Percentiles rank a stretch among this genome's conserved stretches.
phyloP scores from a whole-genome alignment of 352 stramenopile species.

The Globisporangium canariense region DNA sequence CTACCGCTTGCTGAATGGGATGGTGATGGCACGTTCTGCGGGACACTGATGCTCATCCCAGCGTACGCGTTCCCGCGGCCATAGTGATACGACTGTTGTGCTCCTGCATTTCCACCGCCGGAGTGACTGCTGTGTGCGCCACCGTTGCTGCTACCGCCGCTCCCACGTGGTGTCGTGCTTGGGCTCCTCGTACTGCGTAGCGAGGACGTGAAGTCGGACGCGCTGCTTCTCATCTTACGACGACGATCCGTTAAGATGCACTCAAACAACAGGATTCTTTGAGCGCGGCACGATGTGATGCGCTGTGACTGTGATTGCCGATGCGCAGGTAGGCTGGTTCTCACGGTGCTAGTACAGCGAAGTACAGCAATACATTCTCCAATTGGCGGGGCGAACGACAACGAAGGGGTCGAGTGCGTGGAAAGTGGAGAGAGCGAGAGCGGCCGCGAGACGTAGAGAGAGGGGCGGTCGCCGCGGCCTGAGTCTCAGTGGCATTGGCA shows the following conservation, averaged over 20 bases:
- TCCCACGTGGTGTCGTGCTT: slow-evolving; percentile 18
- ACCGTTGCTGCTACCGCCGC: slow-evolving; percentile 1
- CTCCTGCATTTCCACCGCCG: not conserved
- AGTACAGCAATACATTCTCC: too few species aligned
- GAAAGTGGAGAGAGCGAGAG: too few species aligned
- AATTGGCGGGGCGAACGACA: too few species aligned
- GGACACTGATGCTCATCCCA: slow-evolving; percentile 53
- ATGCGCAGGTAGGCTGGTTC: too few species aligned
- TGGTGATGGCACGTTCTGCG: slow-evolving; percentile 26
- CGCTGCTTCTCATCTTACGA: slow-evolving; percentile 10
- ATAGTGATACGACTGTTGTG: slow-evolving; percentile 1
- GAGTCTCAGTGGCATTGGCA: not conserved
- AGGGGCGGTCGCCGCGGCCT: too few species aligned
- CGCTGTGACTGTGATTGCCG: too few species aligned
- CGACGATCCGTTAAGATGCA: too few species aligned
- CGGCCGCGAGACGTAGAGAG: too few species aligned
- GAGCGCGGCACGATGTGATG: too few species aligned
- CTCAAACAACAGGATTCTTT: too few species aligned
- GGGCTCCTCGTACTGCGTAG: slow-evolving; percentile 27
- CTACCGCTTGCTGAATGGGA: slow-evolving; percentile 27
- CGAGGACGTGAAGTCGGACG: slow-evolving; percentile 32
- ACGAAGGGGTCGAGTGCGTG: too few species aligned
- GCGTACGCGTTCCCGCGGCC: slow-evolving; percentile 11
- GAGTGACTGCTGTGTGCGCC: not conserved
- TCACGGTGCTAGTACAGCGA: too few species aligned